Evolutionary conservation across 2,329 filamentous ascomycete species (phyloP).

Genomic region (Leptographium radiaticola): DNA sequence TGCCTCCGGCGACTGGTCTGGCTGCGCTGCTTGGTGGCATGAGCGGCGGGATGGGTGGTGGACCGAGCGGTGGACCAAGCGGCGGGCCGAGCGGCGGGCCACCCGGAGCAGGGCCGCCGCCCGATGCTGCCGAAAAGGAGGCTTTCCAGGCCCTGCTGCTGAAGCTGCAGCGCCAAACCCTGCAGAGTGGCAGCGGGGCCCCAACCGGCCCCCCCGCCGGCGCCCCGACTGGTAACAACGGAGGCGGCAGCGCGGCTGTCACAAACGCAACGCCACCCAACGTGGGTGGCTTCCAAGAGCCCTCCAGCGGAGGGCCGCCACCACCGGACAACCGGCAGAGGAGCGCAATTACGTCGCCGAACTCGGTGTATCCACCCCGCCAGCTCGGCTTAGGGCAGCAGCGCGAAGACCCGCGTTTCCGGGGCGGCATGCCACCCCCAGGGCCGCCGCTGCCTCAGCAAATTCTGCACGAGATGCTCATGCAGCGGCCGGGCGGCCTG

Average conservation of each 20-base stretch:
- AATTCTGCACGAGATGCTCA: constrained; percentile 22
- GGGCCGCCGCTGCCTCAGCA: constrained; percentile 28
- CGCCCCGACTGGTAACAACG: constrained; percentile 1
- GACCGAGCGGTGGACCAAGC: constrained; percentile 11
- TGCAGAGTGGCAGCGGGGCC: constrained; percentile 13
- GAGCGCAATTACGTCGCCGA: constrained; percentile 31
- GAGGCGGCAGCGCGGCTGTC: neutral
- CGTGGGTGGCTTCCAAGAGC: constrained; percentile 9
- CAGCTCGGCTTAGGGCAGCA: constrained; percentile 18
- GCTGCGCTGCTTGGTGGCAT: no score
- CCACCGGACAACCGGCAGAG: constrained; percentile 20
- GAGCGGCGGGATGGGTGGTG: constrained; percentile 7
- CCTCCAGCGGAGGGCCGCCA: neutral
- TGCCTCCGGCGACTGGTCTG: no score
- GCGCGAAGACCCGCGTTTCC: constrained; percentile 28
- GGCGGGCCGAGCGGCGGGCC: constrained; percentile 12
- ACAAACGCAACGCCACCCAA: constrained; percentile 5
- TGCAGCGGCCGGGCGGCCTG: constrained; percentile 27
- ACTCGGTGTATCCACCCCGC: constrained; percentile 23
- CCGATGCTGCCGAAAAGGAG: constrained; percentile 59
- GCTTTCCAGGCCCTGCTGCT: constrained; percentile 73
- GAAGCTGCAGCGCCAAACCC: constrained; percentile 57
- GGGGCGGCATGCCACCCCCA: constrained; percentile 14
- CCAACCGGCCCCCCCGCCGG: constrained; percentile 9
- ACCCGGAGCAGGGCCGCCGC: constrained; percentile 5